These are phyloP conservation scores for Otatea glauca DNA, from an alignment of 176 grass and related monocot species.

Conservation along the genomic window DNA sequence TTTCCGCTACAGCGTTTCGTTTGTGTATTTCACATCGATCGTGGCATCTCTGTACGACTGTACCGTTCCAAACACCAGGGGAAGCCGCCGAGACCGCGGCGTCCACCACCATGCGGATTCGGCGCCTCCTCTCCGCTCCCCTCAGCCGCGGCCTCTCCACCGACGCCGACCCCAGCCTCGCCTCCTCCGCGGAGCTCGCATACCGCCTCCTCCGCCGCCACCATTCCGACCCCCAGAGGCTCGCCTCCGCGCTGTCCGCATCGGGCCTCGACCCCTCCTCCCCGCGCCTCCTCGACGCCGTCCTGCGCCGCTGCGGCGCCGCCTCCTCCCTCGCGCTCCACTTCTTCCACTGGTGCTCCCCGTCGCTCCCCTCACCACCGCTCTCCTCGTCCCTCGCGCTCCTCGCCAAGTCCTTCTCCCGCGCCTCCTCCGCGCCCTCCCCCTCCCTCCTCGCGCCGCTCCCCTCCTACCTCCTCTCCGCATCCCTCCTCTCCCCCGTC, in stretches of 20 bases:
- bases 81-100: neutral
- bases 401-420: constrained; percentile 65
- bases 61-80: neutral
- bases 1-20: neutral
- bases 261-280: constrained; percentile 60
- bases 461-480: constrained; percentile 52
- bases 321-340: constrained; percentile 64
- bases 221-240: constrained; percentile 55
- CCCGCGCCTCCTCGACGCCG: constrained; percentile 67
- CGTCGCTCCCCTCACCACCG: constrained; percentile 54
- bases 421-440: constrained; percentile 51
- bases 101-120: neutral
- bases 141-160: constrained; percentile 39
- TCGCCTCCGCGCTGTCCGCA: constrained; percentile 52
- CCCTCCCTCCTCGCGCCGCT: constrained; percentile 61
- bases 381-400: constrained; percentile 58
- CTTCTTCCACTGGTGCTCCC: constrained; percentile 77
- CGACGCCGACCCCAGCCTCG: constrained; percentile 40
- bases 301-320: constrained; percentile 66
- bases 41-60: neutral
- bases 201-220: constrained; percentile 73
- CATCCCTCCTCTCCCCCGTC: constrained; percentile 59
- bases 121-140: constrained; percentile 25
- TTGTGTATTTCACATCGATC: neutral
- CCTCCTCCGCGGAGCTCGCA: constrained; percentile 52